These are phyloP conservation scores for Syzygium grande DNA, from an alignment of 345 rosid species.

Conservation along the genomic window DNA sequence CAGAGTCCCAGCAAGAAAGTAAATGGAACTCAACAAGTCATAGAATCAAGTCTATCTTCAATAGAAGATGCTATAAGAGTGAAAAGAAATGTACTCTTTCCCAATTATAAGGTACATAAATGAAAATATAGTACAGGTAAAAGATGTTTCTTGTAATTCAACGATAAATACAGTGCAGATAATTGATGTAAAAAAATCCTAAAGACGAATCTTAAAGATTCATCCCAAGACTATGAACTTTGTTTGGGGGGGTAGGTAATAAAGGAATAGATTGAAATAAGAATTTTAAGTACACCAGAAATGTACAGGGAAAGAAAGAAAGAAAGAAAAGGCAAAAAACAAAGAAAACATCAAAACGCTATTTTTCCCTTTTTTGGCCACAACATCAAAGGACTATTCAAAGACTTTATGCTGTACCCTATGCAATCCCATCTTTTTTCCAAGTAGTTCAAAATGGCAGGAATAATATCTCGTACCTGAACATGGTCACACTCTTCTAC, in stretches of 20 bases:
- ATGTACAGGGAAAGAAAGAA: not conserved
- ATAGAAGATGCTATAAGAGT: not conserved
- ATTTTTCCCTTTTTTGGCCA: not conserved
- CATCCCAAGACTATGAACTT: not conserved
- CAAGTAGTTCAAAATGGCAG: not conserved
- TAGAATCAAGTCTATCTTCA: not conserved
- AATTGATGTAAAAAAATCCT: not conserved
- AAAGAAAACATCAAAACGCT: not conserved
- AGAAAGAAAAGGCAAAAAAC: not conserved
- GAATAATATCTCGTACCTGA: constrained; percentile 36
- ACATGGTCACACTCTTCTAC: constrained; percentile 91
- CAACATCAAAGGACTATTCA: not conserved
- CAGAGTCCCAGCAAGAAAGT: not conserved
- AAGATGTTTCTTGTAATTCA: not conserved
- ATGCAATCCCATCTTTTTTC: not conserved
- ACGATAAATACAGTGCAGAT: not conserved
- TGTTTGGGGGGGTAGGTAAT: not conserved
- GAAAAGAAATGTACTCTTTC: not conserved
- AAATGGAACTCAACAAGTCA: not conserved
- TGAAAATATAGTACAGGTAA: not conserved
- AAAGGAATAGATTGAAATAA: not conserved
- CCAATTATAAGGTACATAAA: not conserved
- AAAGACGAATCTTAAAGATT: not conserved
- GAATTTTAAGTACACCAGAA: not conserved
- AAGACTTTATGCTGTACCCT: not conserved